Conservation (phyloP, 305 asterid species). For the Fraxinus paxiana region DNA sequence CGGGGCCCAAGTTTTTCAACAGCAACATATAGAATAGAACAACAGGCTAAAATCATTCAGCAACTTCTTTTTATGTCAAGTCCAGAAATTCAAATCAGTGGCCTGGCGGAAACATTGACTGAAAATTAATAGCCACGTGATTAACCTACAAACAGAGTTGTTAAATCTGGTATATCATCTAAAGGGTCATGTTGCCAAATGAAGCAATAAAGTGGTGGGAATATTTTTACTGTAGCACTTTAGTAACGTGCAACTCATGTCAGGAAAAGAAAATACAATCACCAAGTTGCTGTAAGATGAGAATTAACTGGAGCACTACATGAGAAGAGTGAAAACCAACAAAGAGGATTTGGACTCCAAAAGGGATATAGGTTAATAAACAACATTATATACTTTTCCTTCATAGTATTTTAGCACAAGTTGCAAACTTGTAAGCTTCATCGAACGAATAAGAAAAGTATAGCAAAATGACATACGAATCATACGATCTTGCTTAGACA, state of each 20-base stretch:
- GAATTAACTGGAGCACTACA: background rate
- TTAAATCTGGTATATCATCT: background rate
- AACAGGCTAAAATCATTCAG: background rate
- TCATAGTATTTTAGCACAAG: background rate
- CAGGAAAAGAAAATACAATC: background rate
- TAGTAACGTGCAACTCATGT: background rate
- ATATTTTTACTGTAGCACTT: background rate
- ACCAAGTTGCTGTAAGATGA: background rate
- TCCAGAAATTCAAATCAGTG: background rate
- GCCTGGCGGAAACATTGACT: background rate
- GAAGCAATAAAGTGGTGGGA: background rate
- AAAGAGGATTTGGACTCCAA: background rate
- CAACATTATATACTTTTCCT: background rate
- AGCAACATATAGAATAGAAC: background rate
- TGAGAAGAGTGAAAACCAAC: background rate
- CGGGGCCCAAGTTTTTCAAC: background rate
- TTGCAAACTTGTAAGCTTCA: background rate
- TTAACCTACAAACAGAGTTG: background rate
- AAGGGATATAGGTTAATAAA: background rate
- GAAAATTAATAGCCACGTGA: background rate
- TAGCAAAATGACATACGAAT: background rate
- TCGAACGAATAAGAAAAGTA: background rate
- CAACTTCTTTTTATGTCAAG: background rate
- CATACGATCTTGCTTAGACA: background rate
- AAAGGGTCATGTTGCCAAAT: background rate